A percentile compares a stretch with the other conserved stretches of the same genome.
phyloP scores from a whole-genome alignment of 2,329 filamentous ascomycete genomes.

The Colletotrichum sp. region DNA sequence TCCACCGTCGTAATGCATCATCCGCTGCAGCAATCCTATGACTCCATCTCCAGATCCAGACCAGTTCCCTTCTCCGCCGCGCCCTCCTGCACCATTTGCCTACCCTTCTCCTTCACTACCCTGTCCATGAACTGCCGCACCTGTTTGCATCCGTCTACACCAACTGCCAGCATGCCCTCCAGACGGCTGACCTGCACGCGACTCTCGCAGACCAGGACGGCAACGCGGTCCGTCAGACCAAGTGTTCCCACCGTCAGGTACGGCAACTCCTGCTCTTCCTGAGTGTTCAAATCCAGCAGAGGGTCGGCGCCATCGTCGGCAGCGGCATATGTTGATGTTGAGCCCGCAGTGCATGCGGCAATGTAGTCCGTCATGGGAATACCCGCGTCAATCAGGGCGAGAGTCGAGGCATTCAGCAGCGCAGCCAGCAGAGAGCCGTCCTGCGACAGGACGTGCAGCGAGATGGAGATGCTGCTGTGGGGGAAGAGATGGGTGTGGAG shows the following conservation, averaged over 20 bases:
- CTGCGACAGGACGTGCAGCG: constrained; percentile 85
- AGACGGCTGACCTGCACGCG: constrained; percentile 81
- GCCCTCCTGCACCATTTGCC: constrained; percentile 64
- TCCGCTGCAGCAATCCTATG: constrained; percentile 23
- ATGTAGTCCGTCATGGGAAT: constrained; percentile 96
- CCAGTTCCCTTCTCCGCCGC: constrained; percentile 52
- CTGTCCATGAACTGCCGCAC: constrained; percentile 81
- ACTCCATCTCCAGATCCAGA: constrained; percentile 58
- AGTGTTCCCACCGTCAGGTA: constrained; percentile 86
- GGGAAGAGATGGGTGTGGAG: constrained; percentile 90
- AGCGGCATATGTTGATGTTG: constrained; percentile 69
- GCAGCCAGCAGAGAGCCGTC: constrained; percentile 91
- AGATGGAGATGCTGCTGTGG: constrained; percentile 82
- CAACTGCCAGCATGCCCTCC: constrained; percentile 92
- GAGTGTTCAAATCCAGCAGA: constrained; percentile 77
- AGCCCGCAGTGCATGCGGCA: constrained; percentile 85
- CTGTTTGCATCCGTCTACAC: constrained; percentile 89
- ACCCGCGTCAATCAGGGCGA: constrained; percentile 92
- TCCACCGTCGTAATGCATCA: neutral
- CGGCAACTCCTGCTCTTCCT: constrained; percentile 88
- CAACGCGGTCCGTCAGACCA: constrained; percentile 75
- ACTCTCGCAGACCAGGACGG: constrained; percentile 84
- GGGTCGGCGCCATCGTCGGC: constrained; percentile 77
- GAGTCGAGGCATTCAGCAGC: constrained; percentile 87
- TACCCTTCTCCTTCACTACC: constrained; percentile 76